Base-by-base conservation (phyloP, 2,329 filamentous ascomycete species). In the Periconia digitata region DNA sequence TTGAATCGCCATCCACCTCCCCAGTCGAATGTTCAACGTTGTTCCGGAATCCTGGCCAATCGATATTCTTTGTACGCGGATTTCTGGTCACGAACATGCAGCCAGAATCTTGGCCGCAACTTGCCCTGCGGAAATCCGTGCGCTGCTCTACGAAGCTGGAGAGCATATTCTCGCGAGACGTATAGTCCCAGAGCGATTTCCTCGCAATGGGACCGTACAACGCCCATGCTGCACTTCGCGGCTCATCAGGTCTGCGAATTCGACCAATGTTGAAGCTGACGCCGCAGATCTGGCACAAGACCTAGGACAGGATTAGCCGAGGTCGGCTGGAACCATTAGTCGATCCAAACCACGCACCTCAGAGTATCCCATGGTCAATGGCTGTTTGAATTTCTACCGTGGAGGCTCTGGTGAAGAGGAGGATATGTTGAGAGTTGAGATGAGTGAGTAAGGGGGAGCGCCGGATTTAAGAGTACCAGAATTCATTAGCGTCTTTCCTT, bases 211-310 rank as follows among this genome's bases (percentile, higher is more conserved):
- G 45, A 8, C 41, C 49, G n/a, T 27, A 32, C 1, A 21, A 20
- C 32, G 7, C 36, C 50, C 50, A 52, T 23, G 42, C 50, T 29
- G 39, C 40, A 23, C 36, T 44, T n/a, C 42, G 40, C 6, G 42
- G 50, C 39, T 52, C 50, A 17, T 5, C 21, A 27, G 37, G 42
- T 10, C 16, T 39, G 18, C 46, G 42, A 13, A 40, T 38, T 20
- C 50, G 50, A 21, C 50, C 46, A 34, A 49, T 52, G 24, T 49
- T 52, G 46, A 49, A 52, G 20, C 27, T 41, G 3, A 52, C 46
- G 32, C 38, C 43, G 36, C 50, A 49, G 34, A 52, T 40, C n/a
- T 44, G 40, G 36, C 38, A 49, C 5, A 8, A 20, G 7, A 44
- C 35, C 40, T 48, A 32, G n/a, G 27, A n/a, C n/a, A n/a, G n/a